Evolutionary conservation across 2,329 filamentous ascomycete species (phyloP), one percentile per base, ranked within the genome.

Genomic region (Zarea fungicola): DNA sequence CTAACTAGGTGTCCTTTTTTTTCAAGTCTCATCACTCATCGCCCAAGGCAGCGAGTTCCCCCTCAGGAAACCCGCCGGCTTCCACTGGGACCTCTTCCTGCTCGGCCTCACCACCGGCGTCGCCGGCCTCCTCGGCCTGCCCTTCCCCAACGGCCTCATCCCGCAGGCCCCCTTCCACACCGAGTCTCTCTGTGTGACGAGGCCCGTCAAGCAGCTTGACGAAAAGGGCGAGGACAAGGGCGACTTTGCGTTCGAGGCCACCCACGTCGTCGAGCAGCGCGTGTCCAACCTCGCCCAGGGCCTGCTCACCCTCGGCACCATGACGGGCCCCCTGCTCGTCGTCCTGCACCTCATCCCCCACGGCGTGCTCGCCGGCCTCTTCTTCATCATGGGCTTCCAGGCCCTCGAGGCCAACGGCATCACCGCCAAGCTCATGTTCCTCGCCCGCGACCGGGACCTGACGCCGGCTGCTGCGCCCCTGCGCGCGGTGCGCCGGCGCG

Each of bases 131-230:
- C 73, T 92, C 13, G 87, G 88, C 14, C 76, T 92, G 10, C 88
- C 87, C 1, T 89, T 89, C 56, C 88, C 88, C 44, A 92, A 92
- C 62, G 87, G 87, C 26, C 79, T 92, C 23, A 91, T 92, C 55
- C 87, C 87, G 0, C 87, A 92, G 67, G 87, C 87, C 0, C 87
- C 87, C 1, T 91, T 91, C 64, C 87, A 92, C 64, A 92, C 87
- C 9, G 77, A 83, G 35, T 84, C 87, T 0, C 81, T 92, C 32
- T 91, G 87, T 63, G 85, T 90, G 39, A 88, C 84, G 5, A 70
- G 74, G 39, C 63, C 75, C 11, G 62, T 71, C 21, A 72, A 77
- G 47, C 71, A 78, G 22, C 62, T 66, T 9, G 77, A 83, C 46
- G 79, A 81, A 52, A 74, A 70, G 26, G 70, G 69, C 52, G 66